A percentile compares a stretch with the other conserved stretches of the same genome.
Conservation (phyloP, 2,329 filamentous ascomycete species). For the Metarhizium sp. region DNA sequence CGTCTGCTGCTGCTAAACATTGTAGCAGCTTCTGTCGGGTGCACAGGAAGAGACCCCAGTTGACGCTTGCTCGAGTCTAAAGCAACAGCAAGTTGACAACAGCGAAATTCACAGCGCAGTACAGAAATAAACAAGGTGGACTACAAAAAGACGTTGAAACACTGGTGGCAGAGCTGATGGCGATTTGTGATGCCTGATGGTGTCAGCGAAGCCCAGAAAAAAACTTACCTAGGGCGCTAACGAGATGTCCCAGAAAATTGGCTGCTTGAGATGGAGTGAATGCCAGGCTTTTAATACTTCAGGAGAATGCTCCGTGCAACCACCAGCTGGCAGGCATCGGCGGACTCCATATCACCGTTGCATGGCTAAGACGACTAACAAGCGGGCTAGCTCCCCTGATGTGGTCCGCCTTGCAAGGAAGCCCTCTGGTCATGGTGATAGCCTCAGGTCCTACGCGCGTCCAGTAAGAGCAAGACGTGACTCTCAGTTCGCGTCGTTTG, state of each 20-base stretch:
- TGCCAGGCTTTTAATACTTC: background rate
- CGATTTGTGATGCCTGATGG: background rate
- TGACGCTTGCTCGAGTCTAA: background rate
- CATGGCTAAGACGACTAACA: background rate
- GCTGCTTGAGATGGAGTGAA: background rate
- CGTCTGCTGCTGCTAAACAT: slow-evolving; percentile 38
- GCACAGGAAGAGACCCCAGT: background rate
- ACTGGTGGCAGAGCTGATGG: background rate
- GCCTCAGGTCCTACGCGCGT: slow-evolving; percentile 8
- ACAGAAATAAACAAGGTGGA: background rate
- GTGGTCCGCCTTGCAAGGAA: background rate
- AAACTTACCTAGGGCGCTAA: slow-evolving; percentile 1
- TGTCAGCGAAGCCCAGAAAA: background rate
- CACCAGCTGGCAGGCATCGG: background rate
- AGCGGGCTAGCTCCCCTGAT: background rate
- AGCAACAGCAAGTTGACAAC: background rate
- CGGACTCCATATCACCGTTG: background rate
- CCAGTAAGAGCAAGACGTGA: slow-evolving; percentile 2
- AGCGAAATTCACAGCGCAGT: background rate
- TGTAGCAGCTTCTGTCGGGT: slow-evolving; percentile 4
- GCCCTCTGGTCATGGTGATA: background rate
- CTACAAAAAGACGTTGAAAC: background rate
- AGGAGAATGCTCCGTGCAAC: background rate
- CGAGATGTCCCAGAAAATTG: background rate
- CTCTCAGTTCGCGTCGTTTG: background rate